phyloP scores from a whole-genome alignment of 441 rosid species.

The Manihot esculenta region DNA sequence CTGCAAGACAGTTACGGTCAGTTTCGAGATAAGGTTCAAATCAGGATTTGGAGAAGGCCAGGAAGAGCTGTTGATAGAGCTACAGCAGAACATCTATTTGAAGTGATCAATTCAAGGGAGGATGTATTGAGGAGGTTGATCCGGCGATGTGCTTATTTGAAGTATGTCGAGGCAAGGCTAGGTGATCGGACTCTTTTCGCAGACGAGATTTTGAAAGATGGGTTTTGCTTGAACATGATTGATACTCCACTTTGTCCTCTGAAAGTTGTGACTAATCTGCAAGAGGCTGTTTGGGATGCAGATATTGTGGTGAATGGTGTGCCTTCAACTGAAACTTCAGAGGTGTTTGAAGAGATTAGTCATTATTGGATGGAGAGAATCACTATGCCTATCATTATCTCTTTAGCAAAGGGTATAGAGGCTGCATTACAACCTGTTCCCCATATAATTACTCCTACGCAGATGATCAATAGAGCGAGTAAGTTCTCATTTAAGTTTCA shows the following conservation, averaged over 20 bases:
- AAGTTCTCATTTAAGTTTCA: conserved; percentile 27
- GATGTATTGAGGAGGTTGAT: conserved; percentile 95
- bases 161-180: conserved; percentile 92
- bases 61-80: conserved; percentile 69
- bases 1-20: conserved; percentile 85
- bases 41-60: conserved; percentile 94
- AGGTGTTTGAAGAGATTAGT: conserved; percentile 88
- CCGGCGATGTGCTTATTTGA: conserved; percentile 90
- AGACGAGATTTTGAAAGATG: conserved; percentile 94
- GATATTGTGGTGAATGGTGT: conserved; percentile 92
- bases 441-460: conserved; percentile 92
- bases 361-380: conserved; percentile 90
- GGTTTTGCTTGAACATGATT: conserved; percentile 95
- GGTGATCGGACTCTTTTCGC: conserved; percentile 89
- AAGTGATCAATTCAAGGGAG: conserved; percentile 93
- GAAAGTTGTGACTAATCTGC: conserved; percentile 93
- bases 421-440: conserved; percentile 83
- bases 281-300: conserved; percentile 99
- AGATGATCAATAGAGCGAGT: conserved; percentile 90
- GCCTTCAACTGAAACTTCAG: conserved; percentile 84
- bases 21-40: conserved; percentile 75
- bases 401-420: conserved; percentile 91
- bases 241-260: conserved; percentile 92
- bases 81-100: conserved; percentile 86
- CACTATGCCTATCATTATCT: conserved; percentile 68